Evolutionary conservation across 371 early-diverging fungal species (phyloP).

Genomic region (Lichtheimia ornata): DNA sequence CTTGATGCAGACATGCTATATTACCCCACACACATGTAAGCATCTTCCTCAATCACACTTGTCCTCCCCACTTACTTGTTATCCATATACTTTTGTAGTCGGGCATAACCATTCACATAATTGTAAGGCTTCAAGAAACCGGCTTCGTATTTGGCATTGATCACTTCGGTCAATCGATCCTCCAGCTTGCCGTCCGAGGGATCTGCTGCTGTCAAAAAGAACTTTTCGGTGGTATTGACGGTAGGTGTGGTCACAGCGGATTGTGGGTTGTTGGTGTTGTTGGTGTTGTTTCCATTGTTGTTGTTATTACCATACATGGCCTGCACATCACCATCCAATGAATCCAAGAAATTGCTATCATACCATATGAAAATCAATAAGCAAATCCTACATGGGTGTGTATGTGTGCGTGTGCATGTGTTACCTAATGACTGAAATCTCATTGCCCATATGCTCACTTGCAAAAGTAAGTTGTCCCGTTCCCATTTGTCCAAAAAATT

Average conservation of each 20-base stretch:
- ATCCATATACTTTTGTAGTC: slow-evolving; percentile 89
- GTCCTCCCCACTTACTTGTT: slow-evolving; percentile 52
- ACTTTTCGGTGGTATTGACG: slow-evolving; percentile 78
- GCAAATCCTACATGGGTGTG: background rate
- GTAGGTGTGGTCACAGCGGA: slow-evolving; percentile 19
- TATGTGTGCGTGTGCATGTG: background rate
- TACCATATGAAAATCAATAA: background rate
- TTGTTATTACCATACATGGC: slow-evolving; percentile 21
- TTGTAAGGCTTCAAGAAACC: slow-evolving; percentile 93
- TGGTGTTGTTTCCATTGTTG: slow-evolving; percentile 21
- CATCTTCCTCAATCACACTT: no score
- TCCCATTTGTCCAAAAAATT: slow-evolving; percentile 51
- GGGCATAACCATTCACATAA: slow-evolving; percentile 88
- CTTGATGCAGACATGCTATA: slow-evolving; percentile 73
- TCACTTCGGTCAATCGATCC: slow-evolving; percentile 84
- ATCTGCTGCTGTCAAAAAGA: slow-evolving; percentile 88
- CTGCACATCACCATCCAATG: slow-evolving; percentile 51
- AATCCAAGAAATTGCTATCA: slow-evolving; percentile 67
- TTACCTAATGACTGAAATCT: slow-evolving; percentile 76
- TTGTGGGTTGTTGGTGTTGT: slow-evolving; percentile 22
- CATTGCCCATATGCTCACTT: slow-evolving; percentile 79
- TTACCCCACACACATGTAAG: no score
- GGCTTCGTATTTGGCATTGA: slow-evolving; percentile 91
- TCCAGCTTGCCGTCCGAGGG: slow-evolving; percentile 80
- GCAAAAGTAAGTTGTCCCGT: slow-evolving; percentile 73